Evolutionary conservation across 257 asterid genomes (phyloP).

Genomic region (Solanum phureja): DNA sequence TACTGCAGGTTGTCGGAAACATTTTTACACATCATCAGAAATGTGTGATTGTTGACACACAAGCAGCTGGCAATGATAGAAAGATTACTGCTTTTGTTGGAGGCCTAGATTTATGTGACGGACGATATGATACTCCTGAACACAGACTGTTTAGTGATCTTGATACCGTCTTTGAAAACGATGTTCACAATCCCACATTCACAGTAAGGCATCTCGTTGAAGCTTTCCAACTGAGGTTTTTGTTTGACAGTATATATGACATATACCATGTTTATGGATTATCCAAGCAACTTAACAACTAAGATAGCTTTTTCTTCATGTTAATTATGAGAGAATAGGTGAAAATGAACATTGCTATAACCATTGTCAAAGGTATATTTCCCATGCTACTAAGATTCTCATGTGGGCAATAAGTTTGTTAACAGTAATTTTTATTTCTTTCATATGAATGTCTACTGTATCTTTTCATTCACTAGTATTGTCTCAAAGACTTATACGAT

Average conservation of each 20-base stretch:
- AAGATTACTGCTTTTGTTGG: slow-evolving; percentile 80
- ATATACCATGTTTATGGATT: neutral
- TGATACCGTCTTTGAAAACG: slow-evolving; percentile 66
- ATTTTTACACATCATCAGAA: slow-evolving; percentile 97
- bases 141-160: slow-evolving; percentile 76
- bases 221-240: neutral
- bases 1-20: slow-evolving; percentile 80
- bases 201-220: slow-evolving; percentile 35
- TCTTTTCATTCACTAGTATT: neutral
- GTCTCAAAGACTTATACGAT: neutral
- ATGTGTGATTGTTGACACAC: slow-evolving; percentile 89
- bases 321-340: neutral
- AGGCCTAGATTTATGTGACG: slow-evolving; percentile 94
- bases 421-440: neutral
- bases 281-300: neutral
- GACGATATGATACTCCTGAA: slow-evolving; percentile 95
- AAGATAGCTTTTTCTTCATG: neutral
- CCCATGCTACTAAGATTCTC: neutral
- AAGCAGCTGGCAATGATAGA: slow-evolving; percentile 68
- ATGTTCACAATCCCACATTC: slow-evolving; percentile 81
- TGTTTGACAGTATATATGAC: neutral
- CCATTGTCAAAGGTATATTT: neutral
- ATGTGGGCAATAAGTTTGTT: neutral
- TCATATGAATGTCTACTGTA: neutral
- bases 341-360: neutral